Conservation (phyloP, 345 rosid species). For the Orychophragmus violaceus region DNA sequence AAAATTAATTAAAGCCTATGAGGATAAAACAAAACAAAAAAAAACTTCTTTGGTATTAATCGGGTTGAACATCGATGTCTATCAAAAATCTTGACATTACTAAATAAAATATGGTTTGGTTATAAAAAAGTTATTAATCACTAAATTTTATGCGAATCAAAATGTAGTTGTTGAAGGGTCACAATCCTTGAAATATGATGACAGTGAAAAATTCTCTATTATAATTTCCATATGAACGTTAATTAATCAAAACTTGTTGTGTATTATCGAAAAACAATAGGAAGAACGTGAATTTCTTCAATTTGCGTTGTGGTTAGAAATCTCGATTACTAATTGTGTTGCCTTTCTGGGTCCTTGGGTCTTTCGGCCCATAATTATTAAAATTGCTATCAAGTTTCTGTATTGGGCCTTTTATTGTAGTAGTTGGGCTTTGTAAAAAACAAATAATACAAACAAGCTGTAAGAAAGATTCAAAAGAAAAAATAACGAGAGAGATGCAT, state of each 20-base stretch:
- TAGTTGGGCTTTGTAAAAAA: neutral
- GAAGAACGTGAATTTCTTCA: neutral
- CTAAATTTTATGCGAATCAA: neutral
- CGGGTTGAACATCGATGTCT: neutral
- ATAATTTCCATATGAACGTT: neutral
- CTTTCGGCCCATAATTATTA: neutral
- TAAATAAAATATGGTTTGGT: too few relatives aligned
- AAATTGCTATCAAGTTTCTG: neutral
- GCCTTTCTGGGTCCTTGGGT: neutral
- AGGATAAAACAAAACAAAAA: neutral
- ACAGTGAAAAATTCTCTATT: neutral
- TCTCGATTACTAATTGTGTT: too few relatives aligned
- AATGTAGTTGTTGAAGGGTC: neutral
- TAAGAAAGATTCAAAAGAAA: neutral
- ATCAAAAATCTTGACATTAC: neutral
- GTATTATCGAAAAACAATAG: neutral
- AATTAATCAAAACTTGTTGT: neutral
- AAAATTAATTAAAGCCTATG: neutral
- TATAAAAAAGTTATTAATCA: neutral
- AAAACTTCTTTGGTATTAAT: neutral
- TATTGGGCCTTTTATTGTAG: neutral
- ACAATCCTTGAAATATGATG: neutral
- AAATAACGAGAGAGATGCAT: constrained; percentile 13
- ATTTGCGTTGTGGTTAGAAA: too few relatives aligned
- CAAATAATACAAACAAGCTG: neutral